Evolutionary conservation across 495 filamentous ascomycete species (phyloP).

Genomic region (Penicillium egyptiacum): DNA sequence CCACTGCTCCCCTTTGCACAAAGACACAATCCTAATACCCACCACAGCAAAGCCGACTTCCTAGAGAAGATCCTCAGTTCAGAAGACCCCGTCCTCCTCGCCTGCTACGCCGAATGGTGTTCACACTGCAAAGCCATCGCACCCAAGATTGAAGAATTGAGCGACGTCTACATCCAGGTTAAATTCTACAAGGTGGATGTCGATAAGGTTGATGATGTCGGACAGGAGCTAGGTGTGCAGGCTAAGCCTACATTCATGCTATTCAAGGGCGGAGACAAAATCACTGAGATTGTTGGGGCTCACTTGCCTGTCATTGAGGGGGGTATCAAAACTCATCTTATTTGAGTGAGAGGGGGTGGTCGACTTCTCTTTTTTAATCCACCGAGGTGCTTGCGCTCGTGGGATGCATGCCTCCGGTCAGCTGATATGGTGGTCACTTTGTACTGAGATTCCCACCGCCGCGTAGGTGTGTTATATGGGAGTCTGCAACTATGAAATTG

Average conservation of each 20-base stretch:
- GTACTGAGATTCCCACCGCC: constrained; percentile 43
- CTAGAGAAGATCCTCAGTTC: constrained; percentile 34
- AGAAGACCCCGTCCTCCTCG: constrained; percentile 61
- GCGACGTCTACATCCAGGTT: constrained; percentile 51
- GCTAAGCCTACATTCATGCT: constrained; percentile 88
- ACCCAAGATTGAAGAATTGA: constrained; percentile 64
- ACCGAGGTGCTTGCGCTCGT: not conserved
- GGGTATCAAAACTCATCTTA: constrained; percentile 11
- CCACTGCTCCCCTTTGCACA: not conserved
- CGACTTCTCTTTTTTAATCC: not conserved
- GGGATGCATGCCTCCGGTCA: not conserved
- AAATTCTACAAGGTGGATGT: constrained; percentile 88
- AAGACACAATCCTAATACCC: not conserved
- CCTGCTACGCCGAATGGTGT: constrained; percentile 88
- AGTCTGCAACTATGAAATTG: constrained; percentile 50
- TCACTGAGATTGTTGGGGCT: constrained; percentile 69
- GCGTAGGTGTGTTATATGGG: constrained; percentile 44
- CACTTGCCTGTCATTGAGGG: constrained; percentile 43
- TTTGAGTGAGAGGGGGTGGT: not conserved
- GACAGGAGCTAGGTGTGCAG: constrained; percentile 71
- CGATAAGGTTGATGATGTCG: constrained; percentile 70
- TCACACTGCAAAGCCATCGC: constrained; percentile 86
- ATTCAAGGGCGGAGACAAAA: constrained; percentile 71
- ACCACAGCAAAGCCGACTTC: constrained; percentile 20
- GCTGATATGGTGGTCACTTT: not conserved